These are phyloP conservation scores for Tephrocybe sp. DNA, from an alignment of 768 basidiomycete species.

Conservation along the genomic window DNA sequence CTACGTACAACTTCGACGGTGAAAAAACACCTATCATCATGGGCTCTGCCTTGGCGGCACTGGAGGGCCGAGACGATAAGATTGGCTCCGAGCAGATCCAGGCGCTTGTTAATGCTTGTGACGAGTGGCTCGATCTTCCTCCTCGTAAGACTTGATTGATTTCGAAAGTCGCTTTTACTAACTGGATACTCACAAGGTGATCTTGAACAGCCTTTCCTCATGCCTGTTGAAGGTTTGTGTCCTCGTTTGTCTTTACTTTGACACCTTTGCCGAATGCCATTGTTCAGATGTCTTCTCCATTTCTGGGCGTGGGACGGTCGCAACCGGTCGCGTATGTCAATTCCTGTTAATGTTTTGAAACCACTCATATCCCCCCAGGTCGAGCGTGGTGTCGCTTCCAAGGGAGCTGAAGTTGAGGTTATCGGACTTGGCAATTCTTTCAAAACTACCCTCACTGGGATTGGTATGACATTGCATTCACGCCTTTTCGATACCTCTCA, in stretches of 20 bases:
- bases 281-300: slow-evolving; percentile 87
- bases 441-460: slow-evolving; percentile 95
- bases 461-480: slow-evolving; percentile 52
- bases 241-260: not conserved
- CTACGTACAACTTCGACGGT: slow-evolving; percentile 92
- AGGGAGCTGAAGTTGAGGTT: slow-evolving; percentile 92
- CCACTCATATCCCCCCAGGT: slow-evolving; percentile 43
- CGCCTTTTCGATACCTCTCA: not conserved
- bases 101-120: slow-evolving; percentile 83
- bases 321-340: slow-evolving; percentile 78
- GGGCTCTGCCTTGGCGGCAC: slow-evolving; percentile 94
- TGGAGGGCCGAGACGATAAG: slow-evolving; percentile 80
- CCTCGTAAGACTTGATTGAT: slow-evolving; percentile 53
- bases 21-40: slow-evolving; percentile 97
- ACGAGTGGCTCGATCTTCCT: slow-evolving; percentile 93
- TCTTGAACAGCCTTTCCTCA: slow-evolving; percentile 95
- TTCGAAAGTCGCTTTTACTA: not conserved
- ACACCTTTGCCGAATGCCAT: slow-evolving; percentile 3
- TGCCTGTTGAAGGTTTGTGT: slow-evolving; percentile 79
- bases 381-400: slow-evolving; percentile 88
- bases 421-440: slow-evolving; percentile 76
- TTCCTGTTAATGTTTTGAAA: not conserved
- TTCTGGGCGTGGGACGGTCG: slow-evolving; percentile 96
- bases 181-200: slow-evolving; percentile 60
- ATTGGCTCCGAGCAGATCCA: slow-evolving; percentile 79